Base-by-base conservation (phyloP, 306 rosid species). In the Mucuna pruriens region DNA sequence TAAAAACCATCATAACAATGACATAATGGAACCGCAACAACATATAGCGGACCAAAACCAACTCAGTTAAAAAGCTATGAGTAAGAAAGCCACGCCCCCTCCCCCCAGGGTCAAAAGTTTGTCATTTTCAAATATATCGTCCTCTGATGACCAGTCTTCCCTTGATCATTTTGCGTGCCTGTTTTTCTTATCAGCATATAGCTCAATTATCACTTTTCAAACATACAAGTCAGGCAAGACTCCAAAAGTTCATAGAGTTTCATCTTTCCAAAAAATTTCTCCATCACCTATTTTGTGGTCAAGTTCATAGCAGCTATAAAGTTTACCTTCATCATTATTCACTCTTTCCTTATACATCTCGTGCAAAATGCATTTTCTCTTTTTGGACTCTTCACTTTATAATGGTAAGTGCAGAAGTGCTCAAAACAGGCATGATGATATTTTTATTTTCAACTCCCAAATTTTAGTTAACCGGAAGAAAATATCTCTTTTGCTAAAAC, bases 1-100 rank as follows among this genome's bases (percentile, higher is more conserved):
- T 34, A 69, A 42, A 80, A 82, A 74, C 13, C 86, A 77, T 90
- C 83, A 81, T 80, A 80, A 40, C 67, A 80, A 46, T 65, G 74
- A 75, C 84, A 78, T 78, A 17, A 26, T 83, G 69, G 63, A 72
- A 55, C 71, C 10, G 45, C 74, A 69, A 63, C 81, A 68, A 63
- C 81, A 68, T 31, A 71, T 75, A 40, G 82, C 39, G 22, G 40
- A 77, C 67, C 70, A 77, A 20, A 77, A 66, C 66, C 61, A 74
- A 75, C 79, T 68, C 45, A 46, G 78, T 20, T 67, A 63, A n/a
- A 61, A 71, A 55, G 63, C 57, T 40, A 42, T 52, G 58, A 34
- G 55, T 71, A 73, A 68, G 39, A 40, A 39, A 65, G 61, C 6
- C 58, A 62, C 13, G 19, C 67, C 61, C 25, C 12, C 25, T 9